phyloP scores from a whole-genome alignment of 1,139 yeast genomes.

The Pneumocystis sp. region DNA sequence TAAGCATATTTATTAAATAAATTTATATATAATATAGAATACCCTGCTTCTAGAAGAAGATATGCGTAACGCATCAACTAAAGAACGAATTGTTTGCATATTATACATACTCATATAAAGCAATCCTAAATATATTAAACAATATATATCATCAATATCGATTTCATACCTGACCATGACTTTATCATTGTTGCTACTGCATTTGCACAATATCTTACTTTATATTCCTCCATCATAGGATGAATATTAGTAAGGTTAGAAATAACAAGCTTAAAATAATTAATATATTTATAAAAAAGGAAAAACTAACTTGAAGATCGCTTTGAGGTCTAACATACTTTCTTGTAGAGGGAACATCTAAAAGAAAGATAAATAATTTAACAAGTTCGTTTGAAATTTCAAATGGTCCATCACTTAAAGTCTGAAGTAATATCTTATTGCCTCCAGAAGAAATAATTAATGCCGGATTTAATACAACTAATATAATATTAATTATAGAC shows the following conservation, averaged over 20 bases:
- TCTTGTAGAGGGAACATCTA: conserved; percentile 49
- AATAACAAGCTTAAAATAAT: conserved; percentile 35
- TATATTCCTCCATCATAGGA: conserved; percentile 36
- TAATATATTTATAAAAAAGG: conserved; percentile 3
- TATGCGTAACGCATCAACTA: conserved; percentile 48
- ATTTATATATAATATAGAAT: not conserved
- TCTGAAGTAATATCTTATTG: conserved; percentile 41
- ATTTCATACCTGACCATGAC: conserved; percentile 42
- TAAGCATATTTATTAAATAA: not conserved
- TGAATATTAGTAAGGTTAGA: conserved; percentile 42
- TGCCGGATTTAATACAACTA: conserved; percentile 43
- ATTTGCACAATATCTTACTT: conserved; percentile 47
- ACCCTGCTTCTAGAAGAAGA: conserved; percentile 30
- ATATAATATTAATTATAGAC: conserved; percentile 16
- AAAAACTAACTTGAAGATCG: conserved; percentile 35
- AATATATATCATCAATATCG: not conserved
- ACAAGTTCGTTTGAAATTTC: conserved; percentile 35
- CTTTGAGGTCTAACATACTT: conserved; percentile 43
- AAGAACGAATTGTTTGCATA: conserved; percentile 41
- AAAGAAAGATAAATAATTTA: conserved; percentile 40
- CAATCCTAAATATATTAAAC: conserved; percentile 28
- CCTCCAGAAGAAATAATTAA: conserved; percentile 49
- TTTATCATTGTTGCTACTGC: conserved; percentile 49
- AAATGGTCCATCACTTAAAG: conserved; percentile 47
- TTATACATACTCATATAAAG: conserved; percentile 47